phyloP scores from a whole-genome alignment of 1,284 basidiomycete species.

The Papiliotrema laurentii region DNA sequence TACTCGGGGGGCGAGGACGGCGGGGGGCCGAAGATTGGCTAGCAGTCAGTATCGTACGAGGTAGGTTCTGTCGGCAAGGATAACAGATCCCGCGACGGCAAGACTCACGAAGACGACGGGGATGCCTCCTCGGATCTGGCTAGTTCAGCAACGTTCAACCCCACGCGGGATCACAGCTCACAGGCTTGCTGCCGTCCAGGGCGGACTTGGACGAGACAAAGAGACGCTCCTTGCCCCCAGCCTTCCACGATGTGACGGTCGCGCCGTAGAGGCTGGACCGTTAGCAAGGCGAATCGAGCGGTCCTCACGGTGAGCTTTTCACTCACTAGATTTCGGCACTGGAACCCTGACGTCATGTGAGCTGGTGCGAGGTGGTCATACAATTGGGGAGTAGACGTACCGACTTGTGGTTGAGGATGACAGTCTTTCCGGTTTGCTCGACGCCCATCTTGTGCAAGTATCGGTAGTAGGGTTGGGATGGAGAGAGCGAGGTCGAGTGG shows the following conservation, averaged over 20 bases:
- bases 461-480: no score
- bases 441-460: constrained; percentile 45
- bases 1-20: constrained; percentile 52
- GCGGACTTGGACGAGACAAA: constrained; percentile 76
- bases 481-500: no score
- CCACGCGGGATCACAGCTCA: constrained; percentile 22
- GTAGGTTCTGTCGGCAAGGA: no score
- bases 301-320: no score
- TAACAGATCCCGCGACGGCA: background rate
- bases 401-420: constrained; percentile 36
- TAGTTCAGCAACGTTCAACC: background rate
- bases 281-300: background rate
- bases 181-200: constrained; percentile 65
- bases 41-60: background rate
- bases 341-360: constrained; percentile 56
- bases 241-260: constrained; percentile 55
- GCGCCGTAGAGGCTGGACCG: constrained; percentile 64
- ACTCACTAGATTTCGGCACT: constrained; percentile 58
- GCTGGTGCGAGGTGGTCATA: constrained; percentile 1
- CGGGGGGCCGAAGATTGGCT: constrained; percentile 77
- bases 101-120: constrained; percentile 35
- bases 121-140: constrained; percentile 42
- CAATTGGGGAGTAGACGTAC: constrained; percentile 20
- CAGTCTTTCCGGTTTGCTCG: constrained; percentile 35
- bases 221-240: constrained; percentile 58